Base-by-base conservation (phyloP, 495 filamentous ascomycete genomes). In the Hyaloscypha variabilis region DNA sequence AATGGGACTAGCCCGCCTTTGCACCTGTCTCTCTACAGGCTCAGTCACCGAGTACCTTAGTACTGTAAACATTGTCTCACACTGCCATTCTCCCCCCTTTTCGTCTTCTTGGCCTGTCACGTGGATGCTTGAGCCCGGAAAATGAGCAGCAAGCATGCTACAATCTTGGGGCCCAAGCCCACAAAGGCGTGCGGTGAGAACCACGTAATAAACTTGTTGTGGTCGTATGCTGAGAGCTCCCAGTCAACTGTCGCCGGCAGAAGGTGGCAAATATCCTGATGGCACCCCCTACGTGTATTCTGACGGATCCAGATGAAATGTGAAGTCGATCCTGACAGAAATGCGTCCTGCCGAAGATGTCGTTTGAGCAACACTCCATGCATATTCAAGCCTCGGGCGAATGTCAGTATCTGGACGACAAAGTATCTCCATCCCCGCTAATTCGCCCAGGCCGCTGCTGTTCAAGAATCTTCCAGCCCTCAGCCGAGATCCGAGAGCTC, bases 101-200 rank as follows among this genome's bases (percentile, higher is more conserved):
- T 56, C 31, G 14, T 36, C 25, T 3, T 57, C 34, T 25, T 21
- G 4, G 36, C n/a, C 10, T 30, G 31, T 64, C 62, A 64, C 62
- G 62, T 62, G 60, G 30, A 34, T n/a, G 25, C 13, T 51, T 19
- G 4, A 13, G 4, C 50, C 14, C 8, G 26, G 26, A 55, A 26
- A 4, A 65, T 65, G 62, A 59, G 36, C 62, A 65, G 28, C 21
- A 65, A 46, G 2, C 8, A 26, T n/a, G 51, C 55, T 26, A 65
- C 62, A 14, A 14, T 63, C 17, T 34, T 58, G 11, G 62, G 66
- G 4, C 62, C 62, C 28, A 64, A 62, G 71, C 76, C 77, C 26
- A 79, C 77, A 28, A 78, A 79, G 59, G 77, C 77, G 23, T 79
- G 77, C 63, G 75, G 77, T 77, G 49, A 70, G 77, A 71, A 42